Base-by-base conservation (phyloP, 306 rosid genomes). In the Vachellia collinsii region DNA sequence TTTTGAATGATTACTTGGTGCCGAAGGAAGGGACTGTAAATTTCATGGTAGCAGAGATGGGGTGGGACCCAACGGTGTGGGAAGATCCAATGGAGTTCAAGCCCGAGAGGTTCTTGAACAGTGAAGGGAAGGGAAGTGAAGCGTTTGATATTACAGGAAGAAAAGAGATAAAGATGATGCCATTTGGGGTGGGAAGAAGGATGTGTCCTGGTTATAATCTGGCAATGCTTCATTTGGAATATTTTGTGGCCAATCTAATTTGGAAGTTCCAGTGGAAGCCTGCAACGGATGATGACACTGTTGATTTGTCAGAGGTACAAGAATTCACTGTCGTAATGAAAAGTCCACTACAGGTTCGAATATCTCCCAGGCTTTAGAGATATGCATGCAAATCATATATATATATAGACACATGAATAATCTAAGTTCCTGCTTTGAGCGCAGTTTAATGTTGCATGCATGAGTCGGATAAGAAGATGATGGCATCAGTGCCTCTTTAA, bases 261-360 rank as follows among this genome's bases (percentile, higher is more conserved):
- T 42, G 53, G 73, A 68, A 68, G 42, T 68, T 68, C 46, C 36
- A 68, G 51, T 68, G 73, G 73, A 42, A 9, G n/a, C 17, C 73
- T n/a, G 7, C 37, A 11, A 42, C 1, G 42, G 73, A 16, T 65
- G 50, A 46, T 51, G 22, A 43, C 2, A 29, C 34, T 9, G 53
- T 68, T 39, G 73, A 68, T 42, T 68, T 68, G 36, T 41, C 73
- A 9, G 73, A 68, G 73, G 20, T 41, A 20, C 53, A 41, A 6
- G 73, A 68, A 41, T 20, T 68, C 7, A 68, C 73, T 3, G 19
- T 68, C 3, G 73, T 68, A n/a, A 68, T 68, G 73, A n/a, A 41
- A 20, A 42, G 3, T 42, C 73, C 73, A 9, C 20, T 68, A 11
- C 53, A 41, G 16, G 73, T 68, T 7, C 19, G 11, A n/a, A 0